Base-by-base conservation (phyloP, 1,284 basidiomycete species). In the Leccinum pachyderme region DNA sequence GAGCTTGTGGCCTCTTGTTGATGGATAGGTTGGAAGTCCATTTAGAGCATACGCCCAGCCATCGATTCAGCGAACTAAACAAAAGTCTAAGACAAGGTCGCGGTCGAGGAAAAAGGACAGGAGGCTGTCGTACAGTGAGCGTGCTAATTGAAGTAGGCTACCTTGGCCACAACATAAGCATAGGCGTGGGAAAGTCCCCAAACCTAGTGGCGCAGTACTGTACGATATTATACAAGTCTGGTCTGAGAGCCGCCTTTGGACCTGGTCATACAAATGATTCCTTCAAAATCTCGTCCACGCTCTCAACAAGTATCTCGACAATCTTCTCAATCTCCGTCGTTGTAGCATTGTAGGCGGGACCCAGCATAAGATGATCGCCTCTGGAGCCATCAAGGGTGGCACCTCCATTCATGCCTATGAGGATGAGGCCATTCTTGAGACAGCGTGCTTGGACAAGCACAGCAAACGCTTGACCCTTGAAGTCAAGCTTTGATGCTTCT, bases 21-120 rank as follows among this genome's bases (percentile, higher is more conserved):
- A 77, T 87, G 76, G 71, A 75, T 77, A 77, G 79, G 77, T 84
- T 78, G 76, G 83, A 86, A 82, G 84, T 89, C 87, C 87, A 89
- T 89, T 88, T 89, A 89, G 85, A 82, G 76, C 77, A 81, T 84
- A 79, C 84, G 75, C 81, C 81, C 81, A 83, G 87, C 87, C 87
- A 89, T 89, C 82, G 86, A 87, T 84, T 78, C 77, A 70, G 69
- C 72, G 51, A 52, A 49, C 58, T 54, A 39, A 53, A 54, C 43
- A 53, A 24, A 59, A 56, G 59, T 67, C 54, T 49, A 67, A 58
- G 52, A 49, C 63, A 69, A 63, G 58, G 59, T 69, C 57, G 46
- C 51, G 50, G 66, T 66, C 44, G 52, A 64, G 56, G 58, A 56
- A 59, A 69, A 72, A 60, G 66, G 57, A 70, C 51, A 56, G 51